Conservation (phyloP, 73 alveolate genomes). For the Paramecium bursaria region DNA sequence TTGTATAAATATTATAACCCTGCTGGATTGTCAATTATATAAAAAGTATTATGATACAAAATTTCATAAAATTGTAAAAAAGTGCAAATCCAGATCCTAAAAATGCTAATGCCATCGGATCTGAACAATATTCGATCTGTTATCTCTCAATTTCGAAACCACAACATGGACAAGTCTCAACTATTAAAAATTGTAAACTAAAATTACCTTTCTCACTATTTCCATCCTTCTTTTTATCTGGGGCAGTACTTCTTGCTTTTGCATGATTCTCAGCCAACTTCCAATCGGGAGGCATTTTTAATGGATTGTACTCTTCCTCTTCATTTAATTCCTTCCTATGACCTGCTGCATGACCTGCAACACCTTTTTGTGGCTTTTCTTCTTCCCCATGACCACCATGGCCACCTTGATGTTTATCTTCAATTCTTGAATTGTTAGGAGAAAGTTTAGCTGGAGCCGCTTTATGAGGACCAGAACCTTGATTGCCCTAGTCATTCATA, state of each 20-base stretch:
- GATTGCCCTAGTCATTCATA: too few species aligned
- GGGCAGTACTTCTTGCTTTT: constrained; percentile 54
- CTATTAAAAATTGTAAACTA: too few species aligned
- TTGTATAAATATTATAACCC: constrained; percentile 26
- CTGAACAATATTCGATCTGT: constrained; percentile 39
- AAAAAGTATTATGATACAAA: constrained; percentile 36
- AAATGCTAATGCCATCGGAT: constrained; percentile 53
- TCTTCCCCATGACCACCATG: too few species aligned
- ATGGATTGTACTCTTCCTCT: constrained; percentile 41
- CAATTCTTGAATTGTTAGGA: too few species aligned
- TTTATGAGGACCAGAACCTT: too few species aligned
- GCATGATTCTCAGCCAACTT: constrained; percentile 66
- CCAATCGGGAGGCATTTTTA: constrained; percentile 67
- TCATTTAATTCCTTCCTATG: not conserved
- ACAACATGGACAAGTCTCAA: constrained; percentile 58
- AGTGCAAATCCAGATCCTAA: constrained; percentile 56
- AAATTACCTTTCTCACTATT: too few species aligned
- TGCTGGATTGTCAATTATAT: constrained; percentile 8
- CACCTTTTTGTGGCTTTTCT: too few species aligned
- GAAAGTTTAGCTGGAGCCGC: too few species aligned
- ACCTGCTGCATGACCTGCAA: not conserved
- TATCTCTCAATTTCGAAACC: constrained; percentile 55
- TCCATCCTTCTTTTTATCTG: constrained; percentile 36
- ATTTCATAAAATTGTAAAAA: constrained; percentile 27
- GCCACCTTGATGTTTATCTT: too few species aligned